Evolutionary conservation across 2,329 filamentous ascomycete species (phyloP).

Genomic region (Aotearoamyces nothofagi): DNA sequence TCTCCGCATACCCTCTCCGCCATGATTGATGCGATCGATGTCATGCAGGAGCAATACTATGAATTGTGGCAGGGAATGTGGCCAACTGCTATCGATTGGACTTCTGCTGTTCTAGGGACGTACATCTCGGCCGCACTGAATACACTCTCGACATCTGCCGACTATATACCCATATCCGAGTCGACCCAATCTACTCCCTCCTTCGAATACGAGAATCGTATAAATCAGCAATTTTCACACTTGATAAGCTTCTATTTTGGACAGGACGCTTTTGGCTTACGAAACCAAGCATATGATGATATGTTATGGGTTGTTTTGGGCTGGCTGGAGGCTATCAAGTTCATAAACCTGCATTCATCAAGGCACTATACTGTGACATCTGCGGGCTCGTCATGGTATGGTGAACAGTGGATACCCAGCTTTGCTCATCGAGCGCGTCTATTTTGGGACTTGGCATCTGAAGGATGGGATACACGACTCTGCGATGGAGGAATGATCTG

Average conservation of each 20-base stretch:
- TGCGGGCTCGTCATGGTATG: slow-evolving; percentile 50
- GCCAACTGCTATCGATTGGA: slow-evolving; percentile 87
- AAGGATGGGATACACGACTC: slow-evolving; percentile 68
- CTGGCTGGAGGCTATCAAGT: slow-evolving; percentile 73
- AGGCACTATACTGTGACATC: slow-evolving; percentile 37
- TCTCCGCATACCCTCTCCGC: slow-evolving; percentile 15
- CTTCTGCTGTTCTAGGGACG: slow-evolving; percentile 69
- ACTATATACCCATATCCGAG: slow-evolving; percentile 18
- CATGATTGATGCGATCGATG: slow-evolving; percentile 20
- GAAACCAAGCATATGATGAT: slow-evolving; percentile 76
- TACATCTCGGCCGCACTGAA: slow-evolving; percentile 59
- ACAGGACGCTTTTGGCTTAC: slow-evolving; percentile 61
- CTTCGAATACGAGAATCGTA: slow-evolving; percentile 55
- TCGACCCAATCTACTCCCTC: slow-evolving; percentile 6
- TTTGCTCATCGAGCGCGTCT: slow-evolving; percentile 73
- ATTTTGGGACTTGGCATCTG: slow-evolving; percentile 69
- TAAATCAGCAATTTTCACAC: slow-evolving; percentile 71
- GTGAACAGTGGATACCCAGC: slow-evolving; percentile 54
- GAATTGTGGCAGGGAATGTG: slow-evolving; percentile 64
- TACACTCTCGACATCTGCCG: slow-evolving; percentile 49
- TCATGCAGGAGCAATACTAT: slow-evolving; percentile 59
- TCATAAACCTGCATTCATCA: slow-evolving; percentile 53
- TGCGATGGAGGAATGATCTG: slow-evolving; percentile 85
- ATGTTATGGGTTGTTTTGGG: slow-evolving; percentile 91
- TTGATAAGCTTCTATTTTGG: slow-evolving; percentile 70